Evolutionary conservation across 257 asterid species (phyloP), one percentile per base, ranked within the genome.

Genomic region (Solanum corneliomulleri): DNA sequence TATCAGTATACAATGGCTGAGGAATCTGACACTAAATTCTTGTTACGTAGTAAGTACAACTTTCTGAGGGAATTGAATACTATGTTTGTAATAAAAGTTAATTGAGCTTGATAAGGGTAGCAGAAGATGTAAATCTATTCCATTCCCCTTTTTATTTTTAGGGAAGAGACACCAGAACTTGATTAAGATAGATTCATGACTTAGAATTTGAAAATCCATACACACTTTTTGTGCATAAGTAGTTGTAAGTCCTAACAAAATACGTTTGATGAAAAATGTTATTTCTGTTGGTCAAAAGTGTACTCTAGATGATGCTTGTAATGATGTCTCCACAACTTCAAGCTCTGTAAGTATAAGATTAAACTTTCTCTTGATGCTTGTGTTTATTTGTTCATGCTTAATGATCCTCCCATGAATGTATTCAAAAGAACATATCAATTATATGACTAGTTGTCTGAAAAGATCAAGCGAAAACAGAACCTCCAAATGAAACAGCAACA

Each of bases 401-500:
- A 80, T 29, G 41, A 47, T 80, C 42, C 21, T 78, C 27, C 41
- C 18, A 4, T 47, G 11, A 45, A 45, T 47, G 42, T 29, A 60
- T 80, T 80, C 42, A 80, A 35, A 47, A 80, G 68, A 27, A 47
- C 39, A 80, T 7, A 78, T 44, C 42, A 80, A 45, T 80, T 47
- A 47, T 27, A 80, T 16, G 42, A 29, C 27, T 29, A 47, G 84
- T 8, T 47, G 27, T 45, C 41, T 9, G 66, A 18, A 78, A 80
- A 80, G 68, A 80, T 80, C 52, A 11, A 80, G 68, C 15, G 42
- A 47, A 80, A 80, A 80, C 8, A 49, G 84, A 80, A 97, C 99
- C 99, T 93, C 99, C 99, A 90, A 93, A 92, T 78, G 98, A 91
- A 76, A 95, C 91, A 76, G 96, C 91, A 89, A 95, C 86, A 71